Base-by-base conservation (phyloP, 2,329 filamentous ascomycete genomes). In the Periconia sp. region DNA sequence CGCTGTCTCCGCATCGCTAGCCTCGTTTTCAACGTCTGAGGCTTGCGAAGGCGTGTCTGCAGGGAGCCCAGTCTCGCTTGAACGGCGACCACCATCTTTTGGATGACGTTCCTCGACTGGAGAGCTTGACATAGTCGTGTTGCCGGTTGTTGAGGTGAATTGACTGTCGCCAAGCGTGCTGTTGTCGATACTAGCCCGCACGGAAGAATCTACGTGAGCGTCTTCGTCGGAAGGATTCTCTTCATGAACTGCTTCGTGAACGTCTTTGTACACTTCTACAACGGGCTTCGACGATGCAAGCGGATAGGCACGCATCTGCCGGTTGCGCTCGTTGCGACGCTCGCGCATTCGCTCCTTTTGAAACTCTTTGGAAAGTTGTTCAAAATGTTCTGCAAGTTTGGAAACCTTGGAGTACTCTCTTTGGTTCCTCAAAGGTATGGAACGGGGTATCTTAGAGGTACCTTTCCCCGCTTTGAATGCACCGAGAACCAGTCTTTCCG, bases 311-410 rank as follows among this genome's bases (percentile, higher is more conserved):
- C 92, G 85, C 14, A 91, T 90, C 70, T 85, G 84, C 42, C 85
- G 82, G 68, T 89, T 86, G 66, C 87, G 91, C 44, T 90, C 89
- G 23, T 91, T 90, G 54, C 91, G 88, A 60, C 90, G 85, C 71
- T 97, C 93, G 46, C 90, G 88, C 61, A 95, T 84, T 43, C 94
- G 85, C 74, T 99, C 93, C 65, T 93, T 96, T 69, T 97, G 92
- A 62, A 99, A 99, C 68, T 99, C 95, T 20, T 92, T 88, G 63
- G 92, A 97, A 52, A 99, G 81, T 72, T 97, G 92, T 73, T 99
- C 95, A 69, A 99, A 97, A 71, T 97, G 94, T 63, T 91, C 91
- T 17, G 94, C 91, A 47, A 99, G 81, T n/a, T 88, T 92, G 9
- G 92, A 95, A 2, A 99, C 94, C 64, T 89, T 90, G 3, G 90